Evolutionary conservation across 352 stramenopile genomes (phyloP).

Genomic region (Pythium biforme): DNA sequence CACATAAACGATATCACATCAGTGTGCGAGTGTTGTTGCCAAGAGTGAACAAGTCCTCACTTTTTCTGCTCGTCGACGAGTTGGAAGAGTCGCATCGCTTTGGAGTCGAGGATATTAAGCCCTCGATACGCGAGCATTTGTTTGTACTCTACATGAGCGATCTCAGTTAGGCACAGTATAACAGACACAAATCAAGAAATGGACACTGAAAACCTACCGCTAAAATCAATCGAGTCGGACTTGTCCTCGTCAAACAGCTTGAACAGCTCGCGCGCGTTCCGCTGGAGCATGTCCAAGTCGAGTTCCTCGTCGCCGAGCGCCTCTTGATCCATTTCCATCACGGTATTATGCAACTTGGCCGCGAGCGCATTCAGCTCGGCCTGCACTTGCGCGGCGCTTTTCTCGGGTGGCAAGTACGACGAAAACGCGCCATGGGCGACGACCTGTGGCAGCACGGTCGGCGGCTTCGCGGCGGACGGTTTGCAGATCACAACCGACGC

Average conservation of each 20-base stretch:
- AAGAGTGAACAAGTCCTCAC: constrained; percentile 26
- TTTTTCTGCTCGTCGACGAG: constrained; percentile 75
- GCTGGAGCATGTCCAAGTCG: constrained; percentile 38
- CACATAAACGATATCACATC: neutral
- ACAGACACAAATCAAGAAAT: neutral
- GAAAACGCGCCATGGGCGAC: constrained; percentile 59
- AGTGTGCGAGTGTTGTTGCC: neutral
- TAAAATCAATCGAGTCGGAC: constrained; percentile 77
- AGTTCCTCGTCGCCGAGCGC: constrained; percentile 37
- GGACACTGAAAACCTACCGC: constrained; percentile 42
- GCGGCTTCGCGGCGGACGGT: constrained; percentile 52
- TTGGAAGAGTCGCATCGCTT: constrained; percentile 66
- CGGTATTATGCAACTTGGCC: constrained; percentile 39
- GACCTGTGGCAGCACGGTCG: constrained; percentile 42
- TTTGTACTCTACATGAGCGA: constrained; percentile 74
- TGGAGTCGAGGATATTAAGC: constrained; percentile 63
- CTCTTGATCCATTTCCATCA: constrained; percentile 51
- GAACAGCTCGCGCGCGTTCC: constrained; percentile 60
- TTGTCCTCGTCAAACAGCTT: constrained; percentile 71
- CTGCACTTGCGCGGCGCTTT: constrained; percentile 45
- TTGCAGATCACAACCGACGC: constrained; percentile 58
- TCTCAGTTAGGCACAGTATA: neutral
- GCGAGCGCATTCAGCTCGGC: constrained; percentile 49
- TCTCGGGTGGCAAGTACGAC: constrained; percentile 51
- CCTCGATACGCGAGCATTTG: constrained; percentile 74